A percentile compares a stretch with the other conserved stretches of the same genome.
These are phyloP conservation scores for Lactifluus subvellereus DNA, from an alignment of 768 basidiomycete genomes.

Conservation along the genomic window DNA sequence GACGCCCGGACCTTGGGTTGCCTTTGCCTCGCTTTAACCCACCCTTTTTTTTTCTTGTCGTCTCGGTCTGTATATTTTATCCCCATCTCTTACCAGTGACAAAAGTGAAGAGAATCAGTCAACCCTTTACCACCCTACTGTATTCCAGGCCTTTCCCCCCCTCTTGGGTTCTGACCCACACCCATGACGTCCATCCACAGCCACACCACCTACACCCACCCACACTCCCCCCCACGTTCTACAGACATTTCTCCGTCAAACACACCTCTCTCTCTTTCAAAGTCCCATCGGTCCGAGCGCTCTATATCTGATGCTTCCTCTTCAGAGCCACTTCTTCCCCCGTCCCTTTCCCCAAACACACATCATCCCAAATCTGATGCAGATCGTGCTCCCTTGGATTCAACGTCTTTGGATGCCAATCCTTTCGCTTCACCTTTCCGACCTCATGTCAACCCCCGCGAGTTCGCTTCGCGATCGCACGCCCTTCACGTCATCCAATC, in stretches of 20 bases:
- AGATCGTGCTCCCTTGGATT: slow-evolving; percentile 5
- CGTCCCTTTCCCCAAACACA: slow-evolving; percentile 7
- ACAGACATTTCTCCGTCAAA: slow-evolving; percentile 18
- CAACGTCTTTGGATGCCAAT: slow-evolving; percentile 7
- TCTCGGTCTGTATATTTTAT: background rate
- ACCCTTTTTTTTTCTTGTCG: slow-evolving; percentile 6
- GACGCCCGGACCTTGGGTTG: background rate
- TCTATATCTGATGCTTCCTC: slow-evolving; percentile 11
- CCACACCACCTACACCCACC: background rate
- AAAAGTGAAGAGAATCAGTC: background rate
- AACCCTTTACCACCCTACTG: slow-evolving; percentile 5
- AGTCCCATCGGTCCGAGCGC: background rate
- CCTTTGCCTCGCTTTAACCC: slow-evolving; percentile 2
- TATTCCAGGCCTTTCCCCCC: background rate
- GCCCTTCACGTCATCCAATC: slow-evolving; percentile 11
- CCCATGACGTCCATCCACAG: slow-evolving; percentile 14
- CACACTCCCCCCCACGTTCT: slow-evolving; percentile 14
- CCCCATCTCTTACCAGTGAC: background rate
- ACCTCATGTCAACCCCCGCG: slow-evolving; percentile 14
- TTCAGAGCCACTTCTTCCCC: slow-evolving; percentile 11
- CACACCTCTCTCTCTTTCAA: background rate
- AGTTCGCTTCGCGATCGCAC: slow-evolving; percentile 15
- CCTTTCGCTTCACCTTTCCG: slow-evolving; percentile 16
- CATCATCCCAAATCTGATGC: slow-evolving; percentile 15
- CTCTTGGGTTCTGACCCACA: too few relatives aligned